Base-by-base conservation (phyloP, 225 moss, liverwort and hornwort genomes). In the Polytrichum formosum region DNA sequence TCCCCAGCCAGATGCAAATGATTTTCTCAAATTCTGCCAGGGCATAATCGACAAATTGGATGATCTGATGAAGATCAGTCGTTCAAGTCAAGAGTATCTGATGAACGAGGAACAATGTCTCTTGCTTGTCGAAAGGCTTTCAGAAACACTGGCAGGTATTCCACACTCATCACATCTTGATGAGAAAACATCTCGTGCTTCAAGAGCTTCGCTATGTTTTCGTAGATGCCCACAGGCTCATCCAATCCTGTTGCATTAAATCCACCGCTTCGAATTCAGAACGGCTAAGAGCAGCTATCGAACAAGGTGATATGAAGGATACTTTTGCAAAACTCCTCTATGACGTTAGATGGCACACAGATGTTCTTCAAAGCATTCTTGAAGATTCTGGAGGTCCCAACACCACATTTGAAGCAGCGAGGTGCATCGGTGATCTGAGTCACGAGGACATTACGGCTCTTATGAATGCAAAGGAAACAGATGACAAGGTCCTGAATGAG, bases 221-320 rank as follows among this genome's bases (percentile, higher is more conserved):
- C 1, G 18, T 20, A 29, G 66, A 71, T 26, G 70, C 28, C 6
- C 46, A 71, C 23, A 65, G 17, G 33, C 27, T 70, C 26, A 76
- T 76, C 65, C 55, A 46, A 6, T 63, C 55, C 70, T 25, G 76
- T 28, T 65, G 58, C 65, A 69, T 75, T 56, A 56, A 56, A 56
- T 7, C 22, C 70, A 58, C 59, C 19, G 7, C 37, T 23, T 66
- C 28, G 55, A 27, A 71, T 37, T 53, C 29, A 29, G 29, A n/a
- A 62, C 62, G 66, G 66, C 60, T 66, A 18, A 30, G 76, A 76
- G 53, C 60, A 66, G 66, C 53, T 4, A 54, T 71, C 25, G 76
- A 76, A 54, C 75, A 70, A 70, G 65, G 75, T 65, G 75, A 70
- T 28, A 76, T 75, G 70, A 70, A 65, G 10, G 55, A 71, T 5